Evolutionary conservation across 345 rosid genomes (phyloP).

Genomic region (Hypericum perforatum): DNA sequence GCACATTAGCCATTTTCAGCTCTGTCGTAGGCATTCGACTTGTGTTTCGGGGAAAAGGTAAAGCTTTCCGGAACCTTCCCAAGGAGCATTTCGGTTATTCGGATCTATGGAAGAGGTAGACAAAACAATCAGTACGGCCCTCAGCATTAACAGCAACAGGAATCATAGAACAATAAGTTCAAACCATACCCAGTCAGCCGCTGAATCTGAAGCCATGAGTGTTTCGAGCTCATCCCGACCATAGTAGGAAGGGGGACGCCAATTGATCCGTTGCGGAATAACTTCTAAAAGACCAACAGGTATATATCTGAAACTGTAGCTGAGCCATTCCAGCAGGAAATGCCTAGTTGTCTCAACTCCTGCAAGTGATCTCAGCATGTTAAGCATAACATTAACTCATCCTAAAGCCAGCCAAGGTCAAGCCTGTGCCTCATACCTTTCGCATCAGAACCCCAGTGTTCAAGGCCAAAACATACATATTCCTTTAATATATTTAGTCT

Average conservation of each 20-base stretch:
- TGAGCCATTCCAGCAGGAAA: conserved; percentile 90
- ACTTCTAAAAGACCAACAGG: conserved; percentile 87
- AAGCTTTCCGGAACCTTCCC: conserved; percentile 89
- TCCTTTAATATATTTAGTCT: conserved; percentile 77
- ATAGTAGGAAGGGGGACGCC: conserved; percentile 87
- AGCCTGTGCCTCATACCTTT: conserved; percentile 40
- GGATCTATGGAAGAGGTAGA: conserved; percentile 35
- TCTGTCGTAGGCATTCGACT: conserved; percentile 79
- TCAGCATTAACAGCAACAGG: not conserved
- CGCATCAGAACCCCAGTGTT: conserved; percentile 94
- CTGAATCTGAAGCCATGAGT: conserved; percentile 86
- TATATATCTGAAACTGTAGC: conserved; percentile 73
- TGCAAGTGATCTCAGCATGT: conserved; percentile 10
- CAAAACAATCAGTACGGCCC: not conserved
- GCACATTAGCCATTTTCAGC: conserved; percentile 76
- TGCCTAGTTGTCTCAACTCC: conserved; percentile 92
- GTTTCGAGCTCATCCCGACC: conserved; percentile 98
- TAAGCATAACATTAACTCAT: not conserved
- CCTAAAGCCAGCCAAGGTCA: not conserved
- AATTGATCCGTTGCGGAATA: conserved; percentile 65
- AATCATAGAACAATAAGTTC: conserved; percentile 1
- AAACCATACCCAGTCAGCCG: conserved; percentile 78
- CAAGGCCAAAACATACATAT: conserved; percentile 63
- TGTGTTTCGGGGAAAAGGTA: conserved; percentile 89
- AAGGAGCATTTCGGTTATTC: conserved; percentile 83